Percentiles rank a stretch among this genome's conserved stretches.
Conservation (phyloP, 352 stramenopile genomes). For the Phytophthora meadii region DNA sequence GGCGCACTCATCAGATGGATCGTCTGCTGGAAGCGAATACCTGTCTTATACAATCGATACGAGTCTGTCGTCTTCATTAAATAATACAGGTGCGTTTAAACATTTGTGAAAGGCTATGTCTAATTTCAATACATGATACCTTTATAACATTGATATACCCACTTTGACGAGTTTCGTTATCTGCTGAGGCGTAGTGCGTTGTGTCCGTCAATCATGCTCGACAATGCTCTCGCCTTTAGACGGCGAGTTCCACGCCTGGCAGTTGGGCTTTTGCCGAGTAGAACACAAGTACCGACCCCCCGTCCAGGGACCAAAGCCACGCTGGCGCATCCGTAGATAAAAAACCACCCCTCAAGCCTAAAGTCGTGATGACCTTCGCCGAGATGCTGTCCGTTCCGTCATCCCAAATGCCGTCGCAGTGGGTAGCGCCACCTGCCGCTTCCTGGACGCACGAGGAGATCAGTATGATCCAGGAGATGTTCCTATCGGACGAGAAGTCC, state of each 20-base stretch:
- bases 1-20: constrained; percentile 35
- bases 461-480: constrained; percentile 64
- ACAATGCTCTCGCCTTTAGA: constrained; percentile 9
- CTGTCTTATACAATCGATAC: neutral
- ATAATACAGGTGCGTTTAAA: neutral
- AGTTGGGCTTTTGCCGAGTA: constrained; percentile 40
- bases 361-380: constrained; percentile 23
- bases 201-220: constrained; percentile 7
- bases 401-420: constrained; percentile 18
- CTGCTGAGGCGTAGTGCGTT: constrained; percentile 2
- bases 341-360: constrained; percentile 1
- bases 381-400: constrained; percentile 30
- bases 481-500: constrained; percentile 50
- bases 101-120: neutral
- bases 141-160: neutral
- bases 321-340: constrained; percentile 14
- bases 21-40: constrained; percentile 9
- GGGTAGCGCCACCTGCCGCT: constrained; percentile 30
- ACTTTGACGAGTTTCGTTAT: constrained; percentile 1
- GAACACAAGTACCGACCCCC: constrained; percentile 25
- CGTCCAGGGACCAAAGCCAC: constrained; percentile 13
- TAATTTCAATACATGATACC: neutral
- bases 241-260: constrained; percentile 1
- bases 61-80: neutral
- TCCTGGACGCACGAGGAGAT: constrained; percentile 62